phyloP scores from a whole-genome alignment of 73 alveolate genomes.

The Tetrahymena elliotti region DNA sequence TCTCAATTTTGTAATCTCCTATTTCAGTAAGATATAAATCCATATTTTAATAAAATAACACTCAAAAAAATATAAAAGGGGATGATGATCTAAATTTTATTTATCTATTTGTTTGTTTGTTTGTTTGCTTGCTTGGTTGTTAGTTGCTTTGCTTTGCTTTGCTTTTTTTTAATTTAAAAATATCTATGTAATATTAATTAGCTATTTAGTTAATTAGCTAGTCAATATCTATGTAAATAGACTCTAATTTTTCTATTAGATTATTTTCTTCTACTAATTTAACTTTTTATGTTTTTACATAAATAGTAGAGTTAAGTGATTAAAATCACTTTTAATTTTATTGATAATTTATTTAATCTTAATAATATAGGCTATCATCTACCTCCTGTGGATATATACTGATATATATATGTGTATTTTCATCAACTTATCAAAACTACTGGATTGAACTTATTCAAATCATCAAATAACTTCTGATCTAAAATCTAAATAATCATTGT shows the following conservation, averaged over 20 bases:
- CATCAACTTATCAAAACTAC: neutral
- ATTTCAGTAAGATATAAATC: neutral
- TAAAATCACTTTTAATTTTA: neutral
- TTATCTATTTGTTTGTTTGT: too few species aligned
- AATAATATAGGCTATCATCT: neutral
- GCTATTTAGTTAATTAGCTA: too few species aligned
- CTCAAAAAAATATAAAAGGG: too few species aligned
- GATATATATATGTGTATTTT: neutral
- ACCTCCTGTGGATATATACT: neutral
- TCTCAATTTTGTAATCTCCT: neutral
- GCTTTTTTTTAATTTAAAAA: too few species aligned
- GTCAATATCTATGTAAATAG: too few species aligned
- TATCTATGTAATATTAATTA: too few species aligned
- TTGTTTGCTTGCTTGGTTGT: too few species aligned
- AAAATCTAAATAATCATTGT: too few species aligned
- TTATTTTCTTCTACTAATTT: neutral
- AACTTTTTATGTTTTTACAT: neutral
- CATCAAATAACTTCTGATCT: too few species aligned
- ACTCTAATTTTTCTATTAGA: neutral
- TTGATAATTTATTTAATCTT: too few species aligned
- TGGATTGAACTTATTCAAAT: too few species aligned
- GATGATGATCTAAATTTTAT: neutral
- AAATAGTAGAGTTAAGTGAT: neutral
- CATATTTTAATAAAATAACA: neutral
- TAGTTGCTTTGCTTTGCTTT: too few species aligned